Evolutionary conservation across 176 grass and related monocot genomes (phyloP).

Genomic region (Oropetium thomaeum): DNA sequence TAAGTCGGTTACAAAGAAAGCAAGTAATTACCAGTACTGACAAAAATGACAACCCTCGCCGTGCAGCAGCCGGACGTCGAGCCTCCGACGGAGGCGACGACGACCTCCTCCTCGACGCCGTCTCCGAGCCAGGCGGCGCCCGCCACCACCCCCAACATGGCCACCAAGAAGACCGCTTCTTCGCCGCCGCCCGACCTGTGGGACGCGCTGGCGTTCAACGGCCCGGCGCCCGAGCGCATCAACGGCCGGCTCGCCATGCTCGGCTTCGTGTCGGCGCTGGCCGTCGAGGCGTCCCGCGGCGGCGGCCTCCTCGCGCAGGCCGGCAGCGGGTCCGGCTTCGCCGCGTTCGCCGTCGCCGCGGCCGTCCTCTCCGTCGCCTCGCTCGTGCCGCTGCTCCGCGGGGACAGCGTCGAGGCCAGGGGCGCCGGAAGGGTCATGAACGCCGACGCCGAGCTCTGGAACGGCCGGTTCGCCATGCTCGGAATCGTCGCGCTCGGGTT

Average conservation of each 20-base stretch:
- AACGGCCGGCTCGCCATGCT: conserved; percentile 65
- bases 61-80: background rate
- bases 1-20: too few species aligned
- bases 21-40: background rate
- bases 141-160: background rate
- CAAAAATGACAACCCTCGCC: background rate
- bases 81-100: background rate
- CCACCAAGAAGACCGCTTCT: too few species aligned
- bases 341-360: conserved; percentile 37
- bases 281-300: conserved; percentile 44
- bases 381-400: conserved; percentile 59
- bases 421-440: conserved; percentile 26
- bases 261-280: conserved; percentile 50
- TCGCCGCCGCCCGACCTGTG: conserved; percentile 14
- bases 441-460: conserved; percentile 73
- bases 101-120: background rate
- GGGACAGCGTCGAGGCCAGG: conserved; percentile 36
- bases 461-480: conserved; percentile 78
- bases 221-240: conserved; percentile 61
- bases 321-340: conserved; percentile 35
- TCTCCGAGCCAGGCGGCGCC: background rate
- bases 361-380: conserved; percentile 53
- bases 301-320: conserved; percentile 39
- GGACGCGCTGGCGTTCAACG: conserved; percentile 56
- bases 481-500: conserved; percentile 61